Evolutionary conservation across 768 basidiomycete genomes (phyloP), one percentile per base, ranked within the genome.

Genomic region (Mycena albidolilacea): DNA sequence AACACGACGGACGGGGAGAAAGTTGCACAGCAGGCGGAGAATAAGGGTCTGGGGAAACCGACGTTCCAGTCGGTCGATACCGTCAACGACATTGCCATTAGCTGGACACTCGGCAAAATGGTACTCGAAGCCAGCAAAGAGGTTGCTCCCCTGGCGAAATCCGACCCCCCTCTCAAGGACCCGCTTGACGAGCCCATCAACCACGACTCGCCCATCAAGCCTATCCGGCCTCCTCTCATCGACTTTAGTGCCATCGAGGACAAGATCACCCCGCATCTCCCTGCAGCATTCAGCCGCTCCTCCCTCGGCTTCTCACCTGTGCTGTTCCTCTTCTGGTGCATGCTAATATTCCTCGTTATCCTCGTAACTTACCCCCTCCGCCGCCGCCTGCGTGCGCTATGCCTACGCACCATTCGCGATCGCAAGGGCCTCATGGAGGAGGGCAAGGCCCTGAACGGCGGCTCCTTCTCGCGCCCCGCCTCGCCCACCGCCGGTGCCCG

Each of bases 41-140:
- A 87, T 81, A 98, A 98, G 81, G 95, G 95, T 19, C 86, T 98
- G 39, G 92, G 93, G 61, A 82, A 88, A 71, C 93, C 95, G 9
- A 85, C 89, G n/a, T 98, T 99, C 83, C 98, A 98, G 82, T 95
- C 93, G 50, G 85, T 97, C 83, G 96, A 98, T 80, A 90, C 91
- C n/a, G 93, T 99, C 39, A 93, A 91, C 44, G 95, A 94, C 78
- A 95, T 97, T 48, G 96, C 97, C 55, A 96, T 99, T 78, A 96
- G 91, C 77, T 99, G 98, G 98, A 98, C 98, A 5, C 87, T 99
- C 43, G 98, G 98, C 37, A 99, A 98, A 82, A 99, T 99, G 97
- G 97, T 99, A 0, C 88, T 98, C 37, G 97, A 99, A 82, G 98
- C 98, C 37, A 96, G 95, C 84, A 95, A 94, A 74, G 94, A 95